Conservation (phyloP, 2,329 filamentous ascomycete genomes). For the Paecilomyces niveus region DNA sequence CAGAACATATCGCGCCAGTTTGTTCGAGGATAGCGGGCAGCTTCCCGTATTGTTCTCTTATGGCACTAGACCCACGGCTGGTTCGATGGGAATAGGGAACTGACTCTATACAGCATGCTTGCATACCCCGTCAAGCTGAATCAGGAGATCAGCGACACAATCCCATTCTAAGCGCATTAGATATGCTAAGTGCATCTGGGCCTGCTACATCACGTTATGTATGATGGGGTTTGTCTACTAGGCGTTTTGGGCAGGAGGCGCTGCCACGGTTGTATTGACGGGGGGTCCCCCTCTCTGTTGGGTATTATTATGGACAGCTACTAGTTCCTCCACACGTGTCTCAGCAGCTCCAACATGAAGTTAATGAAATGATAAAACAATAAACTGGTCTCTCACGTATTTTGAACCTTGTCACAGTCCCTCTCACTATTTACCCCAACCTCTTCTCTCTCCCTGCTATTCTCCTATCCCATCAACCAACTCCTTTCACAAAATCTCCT, state of each 20-base stretch:
- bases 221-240: not conserved
- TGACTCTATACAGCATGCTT: conserved; percentile 36
- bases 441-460: not conserved
- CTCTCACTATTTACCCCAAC: not conserved
- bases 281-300: not conserved
- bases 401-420: not conserved
- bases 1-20: not conserved
- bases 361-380: not conserved
- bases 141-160: conserved; percentile 43
- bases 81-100: not conserved
- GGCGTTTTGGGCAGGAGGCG: not conserved
- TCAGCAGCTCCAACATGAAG: not conserved
- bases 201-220: not conserved
- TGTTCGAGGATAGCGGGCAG: not conserved
- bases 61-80: not conserved
- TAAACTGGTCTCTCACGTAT: not conserved
- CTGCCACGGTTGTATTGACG: not conserved
- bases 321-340: not conserved
- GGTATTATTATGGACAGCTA: not conserved
- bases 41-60: not conserved
- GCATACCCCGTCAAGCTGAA: conserved; percentile 47
- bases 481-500: not conserved
- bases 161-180: conserved; percentile 34
- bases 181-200: not conserved
- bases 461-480: not conserved